Evolutionary conservation across 108 stramenopile genomes (phyloP).

Genomic region (Cyclostephanos invisitatus): DNA sequence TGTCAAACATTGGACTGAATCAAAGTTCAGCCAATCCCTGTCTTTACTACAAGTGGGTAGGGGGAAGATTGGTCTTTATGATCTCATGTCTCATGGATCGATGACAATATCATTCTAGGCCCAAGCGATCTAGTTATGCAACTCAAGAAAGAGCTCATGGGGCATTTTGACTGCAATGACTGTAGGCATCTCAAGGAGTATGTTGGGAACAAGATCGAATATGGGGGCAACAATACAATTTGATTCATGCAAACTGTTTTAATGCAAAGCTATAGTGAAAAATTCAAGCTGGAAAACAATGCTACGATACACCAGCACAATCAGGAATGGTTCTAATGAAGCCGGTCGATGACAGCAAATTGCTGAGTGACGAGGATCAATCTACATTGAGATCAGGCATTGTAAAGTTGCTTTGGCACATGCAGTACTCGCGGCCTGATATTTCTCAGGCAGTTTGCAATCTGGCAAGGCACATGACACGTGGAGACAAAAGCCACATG

Average conservation of each 20-base stretch:
- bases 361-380: neutral
- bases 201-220: slow-evolving; percentile 50
- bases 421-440: slow-evolving; percentile 31
- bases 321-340: slow-evolving; percentile 8
- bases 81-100: slow-evolving; percentile 46
- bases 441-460: neutral
- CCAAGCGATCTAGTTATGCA: slow-evolving; percentile 11
- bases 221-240: neutral
- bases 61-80: slow-evolving; percentile 21
- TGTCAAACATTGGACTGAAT: slow-evolving; percentile 12
- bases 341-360: neutral
- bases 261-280: slow-evolving; percentile 41
- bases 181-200: slow-evolving; percentile 38
- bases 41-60: slow-evolving; percentile 35
- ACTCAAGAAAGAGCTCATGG: slow-evolving; percentile 12
- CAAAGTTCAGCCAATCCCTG: slow-evolving; percentile 45
- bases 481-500: neutral
- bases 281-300: slow-evolving; percentile 18
- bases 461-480: neutral
- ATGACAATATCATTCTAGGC: slow-evolving; percentile 38
- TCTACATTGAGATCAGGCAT: slow-evolving; percentile 21
- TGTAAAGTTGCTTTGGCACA: slow-evolving; percentile 35
- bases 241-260: slow-evolving; percentile 55
- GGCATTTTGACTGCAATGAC: slow-evolving; percentile 36
- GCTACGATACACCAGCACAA: slow-evolving; percentile 22